Evolutionary conservation across 495 filamentous ascomycete genomes (phyloP), one percentile per base, ranked within the genome.

Genomic region (Ramalina intermedia): DNA sequence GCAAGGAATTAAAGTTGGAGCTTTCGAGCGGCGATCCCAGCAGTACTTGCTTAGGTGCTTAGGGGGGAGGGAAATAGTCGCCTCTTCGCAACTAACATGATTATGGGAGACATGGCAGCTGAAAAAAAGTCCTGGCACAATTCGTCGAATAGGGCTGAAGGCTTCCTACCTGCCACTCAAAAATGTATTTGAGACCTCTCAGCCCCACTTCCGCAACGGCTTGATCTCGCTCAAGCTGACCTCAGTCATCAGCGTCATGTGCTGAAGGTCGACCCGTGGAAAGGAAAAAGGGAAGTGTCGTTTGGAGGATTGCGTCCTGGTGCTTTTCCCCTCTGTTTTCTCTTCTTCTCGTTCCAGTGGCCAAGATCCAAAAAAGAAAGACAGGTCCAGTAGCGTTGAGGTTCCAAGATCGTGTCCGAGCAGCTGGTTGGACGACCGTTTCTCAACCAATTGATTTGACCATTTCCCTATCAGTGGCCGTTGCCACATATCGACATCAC

Each of bases 21-120:
- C 44, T 37, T 35, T 37, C 26, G 26, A 36, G 44, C 44, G 44
- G 44, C 44, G 26, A 47, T 47, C 44, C 24, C 39, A 11, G 39
- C 39, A 11, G 39, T 24, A 24, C 23, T 24, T 24, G 29, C 29
- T 33, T 33, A 33, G 29, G 29, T 33, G 16, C 21, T 23, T 18
- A 44, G 21, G 27, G 27, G 14, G 4, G 41, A 27, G 17, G 27
- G 41, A n/a, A 44, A 24, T 44, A 44, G 41, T 20, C 41, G 41
- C 27, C 41, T 44, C 18, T 21, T 27, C 27, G 21, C 20, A 21
- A 44, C 20, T 24, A 24, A 24, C 1, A 24, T 24, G 23, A 24
- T 24, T 24, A 24, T 24, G 23, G 23, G 23, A 24, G 23, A 24
- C 23, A 24, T 24, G 23, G 41, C 4, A 23, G 41, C 41, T 24